Evolutionary conservation across 1,139 yeast genomes (phyloP), one percentile per base, ranked within the genome.

Genomic region (Petasospora fabianii): DNA sequence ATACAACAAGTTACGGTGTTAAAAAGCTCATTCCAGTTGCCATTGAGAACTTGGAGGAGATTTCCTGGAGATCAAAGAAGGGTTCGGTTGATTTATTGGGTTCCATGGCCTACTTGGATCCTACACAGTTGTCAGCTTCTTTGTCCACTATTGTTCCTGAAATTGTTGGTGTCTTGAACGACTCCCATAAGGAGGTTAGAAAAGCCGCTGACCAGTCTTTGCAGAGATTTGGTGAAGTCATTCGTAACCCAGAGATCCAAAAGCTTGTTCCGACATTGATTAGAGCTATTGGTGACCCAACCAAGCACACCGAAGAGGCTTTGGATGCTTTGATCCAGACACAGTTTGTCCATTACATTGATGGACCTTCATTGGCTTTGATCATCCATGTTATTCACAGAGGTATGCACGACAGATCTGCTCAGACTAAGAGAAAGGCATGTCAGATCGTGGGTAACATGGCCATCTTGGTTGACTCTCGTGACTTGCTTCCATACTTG

Each of bases 381-480:
- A 87, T 92, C 41, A 86, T 90, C 49, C 97, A 90, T 58, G 97
- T 94, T 38, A 80, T 92, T 38, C 94, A 87, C 59, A 79, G 98
- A 62, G 99, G 97, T 66, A 80, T 94, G 85, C 80, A 77, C 43
- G 97, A 90, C 51, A 73, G 98, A 55, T 84, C 96, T 19, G 97
- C 98, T 0, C 73, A 80, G 30, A 86, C 94, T 3, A 92, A 92
- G 68, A 80, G 86, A 61, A 88, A 87, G 62, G 95, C 98, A 0
- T 88, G 97, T 62, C 97, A 92, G 64, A 92, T 94, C 69, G 97
- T 94, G 29, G 98, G 98, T 50, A 92, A 92, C 58, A 90, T 94
- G 97, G 88, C 98, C 3, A 87, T 92, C 61, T 72, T 94, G 54
- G 96, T 95, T 17, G 97, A 90, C 53, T 73, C 87, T 18, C 79